These are phyloP conservation scores for Herpotrichia juniperi DNA, from an alignment of 2,329 filamentous ascomycete species.

Conservation along the genomic window DNA sequence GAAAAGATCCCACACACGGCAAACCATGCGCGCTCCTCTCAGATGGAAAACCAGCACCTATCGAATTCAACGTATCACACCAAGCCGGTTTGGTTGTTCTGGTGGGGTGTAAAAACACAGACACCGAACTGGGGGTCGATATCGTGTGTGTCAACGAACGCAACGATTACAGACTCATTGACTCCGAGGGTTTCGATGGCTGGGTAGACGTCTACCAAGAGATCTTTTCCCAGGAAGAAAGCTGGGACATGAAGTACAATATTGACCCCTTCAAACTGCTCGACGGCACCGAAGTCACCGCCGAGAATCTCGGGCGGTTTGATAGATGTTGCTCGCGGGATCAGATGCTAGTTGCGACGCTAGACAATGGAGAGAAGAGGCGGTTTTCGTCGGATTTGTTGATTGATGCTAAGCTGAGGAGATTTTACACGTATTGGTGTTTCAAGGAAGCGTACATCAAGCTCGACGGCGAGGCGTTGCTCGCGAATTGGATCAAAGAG, in stretches of 20 bases:
- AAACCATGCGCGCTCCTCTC: slow-evolving; percentile 57
- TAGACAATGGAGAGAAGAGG: slow-evolving; percentile 42
- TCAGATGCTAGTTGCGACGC: slow-evolving; percentile 45
- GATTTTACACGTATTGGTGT: slow-evolving; percentile 81
- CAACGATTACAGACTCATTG: slow-evolving; percentile 63
- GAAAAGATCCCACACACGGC: slow-evolving; percentile 57
- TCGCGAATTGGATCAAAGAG: slow-evolving; percentile 73
- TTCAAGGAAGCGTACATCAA: slow-evolving; percentile 83
- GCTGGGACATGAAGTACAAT: slow-evolving; percentile 65
- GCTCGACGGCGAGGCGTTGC: slow-evolving; percentile 78
- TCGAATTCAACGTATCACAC: slow-evolving; percentile 80
- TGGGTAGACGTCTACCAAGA: slow-evolving; percentile 77
- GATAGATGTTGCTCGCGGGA: slow-evolving; percentile 50
- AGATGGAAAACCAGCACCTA: slow-evolving; percentile 45
- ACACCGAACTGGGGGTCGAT: slow-evolving; percentile 70
- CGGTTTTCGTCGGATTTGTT: slow-evolving; percentile 52
- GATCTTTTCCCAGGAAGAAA: slow-evolving; percentile 69
- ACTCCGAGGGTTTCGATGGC: slow-evolving; percentile 66
- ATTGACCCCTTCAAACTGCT: slow-evolving; percentile 51
- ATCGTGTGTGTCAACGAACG: slow-evolving; percentile 78
- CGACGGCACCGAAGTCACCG: slow-evolving; percentile 50
- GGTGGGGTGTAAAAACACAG: slow-evolving; percentile 52
- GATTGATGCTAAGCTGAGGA: slow-evolving; percentile 68
- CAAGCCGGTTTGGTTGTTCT: slow-evolving; percentile 77
- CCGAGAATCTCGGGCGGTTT: slow-evolving; percentile 49